These are phyloP conservation scores for Tolypocladium inflatum DNA, from an alignment of 2,329 filamentous ascomycete species.

Conservation along the genomic window DNA sequence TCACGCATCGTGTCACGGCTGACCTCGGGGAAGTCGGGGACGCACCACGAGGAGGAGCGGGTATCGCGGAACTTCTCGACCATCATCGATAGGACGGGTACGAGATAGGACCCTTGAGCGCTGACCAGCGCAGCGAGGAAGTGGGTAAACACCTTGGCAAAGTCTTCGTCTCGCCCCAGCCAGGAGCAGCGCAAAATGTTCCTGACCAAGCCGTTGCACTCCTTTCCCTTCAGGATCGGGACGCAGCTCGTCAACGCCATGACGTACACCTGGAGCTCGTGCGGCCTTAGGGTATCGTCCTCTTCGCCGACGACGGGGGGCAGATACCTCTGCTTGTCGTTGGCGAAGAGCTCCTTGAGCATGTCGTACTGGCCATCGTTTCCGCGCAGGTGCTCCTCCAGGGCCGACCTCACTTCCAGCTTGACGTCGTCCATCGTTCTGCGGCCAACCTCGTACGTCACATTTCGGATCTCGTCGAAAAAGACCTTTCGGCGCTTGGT, in stretches of 20 bases:
- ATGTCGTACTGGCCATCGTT: slow-evolving; percentile 52
- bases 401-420: slow-evolving; percentile 41
- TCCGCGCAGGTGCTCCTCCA: slow-evolving; percentile 47
- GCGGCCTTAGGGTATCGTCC: slow-evolving; percentile 38
- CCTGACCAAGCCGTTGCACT: slow-evolving; percentile 49
- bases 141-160: slow-evolving; percentile 57
- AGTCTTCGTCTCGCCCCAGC: slow-evolving; percentile 55
- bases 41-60: slow-evolving; percentile 33
- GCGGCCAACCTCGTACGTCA: slow-evolving; percentile 43
- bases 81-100: slow-evolving; percentile 67
- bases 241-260: slow-evolving; percentile 53
- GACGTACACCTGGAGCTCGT: slow-evolving; percentile 51
- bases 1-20: slow-evolving; percentile 55
- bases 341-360: slow-evolving; percentile 49
- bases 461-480: slow-evolving; percentile 48
- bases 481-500: slow-evolving; percentile 47
- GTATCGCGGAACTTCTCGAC: slow-evolving; percentile 63
- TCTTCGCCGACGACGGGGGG: slow-evolving; percentile 31
- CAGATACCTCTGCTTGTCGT: slow-evolving; percentile 33
- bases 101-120: slow-evolving; percentile 71
- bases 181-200: slow-evolving; percentile 52
- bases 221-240: slow-evolving; percentile 48
- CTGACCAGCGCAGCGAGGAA: slow-evolving; percentile 68
- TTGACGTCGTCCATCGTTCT: slow-evolving; percentile 47
- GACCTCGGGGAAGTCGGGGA: slow-evolving; percentile 48